phyloP scores from a whole-genome alignment of 1,284 basidiomycete genomes.

The Ceratorhiza oryzae-sativae region DNA sequence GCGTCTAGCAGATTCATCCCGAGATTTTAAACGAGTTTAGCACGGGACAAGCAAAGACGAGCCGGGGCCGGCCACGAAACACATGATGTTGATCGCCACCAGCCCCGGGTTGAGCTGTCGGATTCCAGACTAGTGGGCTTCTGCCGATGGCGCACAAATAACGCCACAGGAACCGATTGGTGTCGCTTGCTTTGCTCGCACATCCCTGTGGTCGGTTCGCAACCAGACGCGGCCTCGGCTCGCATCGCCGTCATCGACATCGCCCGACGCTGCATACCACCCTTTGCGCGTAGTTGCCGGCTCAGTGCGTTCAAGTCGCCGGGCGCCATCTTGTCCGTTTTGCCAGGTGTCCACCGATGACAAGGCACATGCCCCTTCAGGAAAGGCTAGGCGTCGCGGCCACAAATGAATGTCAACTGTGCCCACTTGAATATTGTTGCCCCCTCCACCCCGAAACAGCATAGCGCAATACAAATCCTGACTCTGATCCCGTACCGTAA shows the following conservation, averaged over 20 bases:
- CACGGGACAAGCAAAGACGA: neutral
- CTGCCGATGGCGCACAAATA: neutral
- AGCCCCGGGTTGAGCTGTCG: neutral
- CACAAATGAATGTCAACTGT: neutral
- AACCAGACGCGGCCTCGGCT: neutral
- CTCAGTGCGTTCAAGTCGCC: too few relatives aligned
- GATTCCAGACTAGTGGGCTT: neutral
- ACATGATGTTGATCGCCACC: neutral
- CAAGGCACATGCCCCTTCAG: neutral
- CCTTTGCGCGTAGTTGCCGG: neutral
- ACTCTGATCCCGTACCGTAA: neutral
- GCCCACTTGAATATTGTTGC: neutral
- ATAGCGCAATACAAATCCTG: neutral
- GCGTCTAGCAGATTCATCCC: neutral
- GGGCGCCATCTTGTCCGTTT: neutral
- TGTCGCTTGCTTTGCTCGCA: neutral
- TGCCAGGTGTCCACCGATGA: neutral
- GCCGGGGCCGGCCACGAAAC: neutral
- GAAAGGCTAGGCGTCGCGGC: neutral
- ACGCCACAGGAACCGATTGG: neutral
- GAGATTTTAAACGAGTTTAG: neutral
- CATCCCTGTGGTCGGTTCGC: neutral
- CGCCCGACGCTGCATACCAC: neutral
- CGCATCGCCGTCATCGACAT: too few relatives aligned
- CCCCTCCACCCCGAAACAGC: neutral